Percentiles rank a stretch among this genome's conserved stretches.
Evolutionary conservation across 441 rosid genomes (phyloP).

Genomic region (Syzygium malaccense): DNA sequence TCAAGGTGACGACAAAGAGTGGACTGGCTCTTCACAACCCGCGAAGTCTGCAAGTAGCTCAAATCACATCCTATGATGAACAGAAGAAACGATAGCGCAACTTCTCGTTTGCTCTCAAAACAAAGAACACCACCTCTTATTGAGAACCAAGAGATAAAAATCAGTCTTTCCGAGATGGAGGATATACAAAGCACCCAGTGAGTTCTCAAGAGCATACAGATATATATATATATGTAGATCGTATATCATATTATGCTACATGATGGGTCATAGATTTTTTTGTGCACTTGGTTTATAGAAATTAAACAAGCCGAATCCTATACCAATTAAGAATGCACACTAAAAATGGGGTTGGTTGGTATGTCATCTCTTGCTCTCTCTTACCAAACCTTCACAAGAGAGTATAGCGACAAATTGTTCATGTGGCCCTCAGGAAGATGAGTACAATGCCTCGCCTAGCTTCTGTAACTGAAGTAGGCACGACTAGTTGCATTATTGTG

Average conservation of each 20-base stretch:
- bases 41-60: not conserved
- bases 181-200: not conserved
- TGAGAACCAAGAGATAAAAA: not conserved
- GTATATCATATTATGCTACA: not conserved
- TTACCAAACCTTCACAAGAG: constrained; percentile 1
- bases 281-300: not conserved
- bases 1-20: not conserved
- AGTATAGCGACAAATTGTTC: not conserved
- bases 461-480: not conserved
- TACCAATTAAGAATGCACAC: not conserved
- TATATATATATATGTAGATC: not conserved
- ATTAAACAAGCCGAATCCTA: not conserved
- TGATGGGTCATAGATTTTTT: not conserved
- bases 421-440: not conserved
- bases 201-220: not conserved
- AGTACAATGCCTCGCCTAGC: not conserved
- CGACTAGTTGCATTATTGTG: not conserved
- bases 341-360: not conserved
- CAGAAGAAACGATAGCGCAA: not conserved
- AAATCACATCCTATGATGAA: not conserved
- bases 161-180: not conserved
- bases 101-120: not conserved
- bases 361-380: not conserved
- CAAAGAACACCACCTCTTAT: not conserved
- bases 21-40: not conserved